phyloP scores from a whole-genome alignment of 2,329 filamentous ascomycete genomes.

The Anthostomella pinea region DNA sequence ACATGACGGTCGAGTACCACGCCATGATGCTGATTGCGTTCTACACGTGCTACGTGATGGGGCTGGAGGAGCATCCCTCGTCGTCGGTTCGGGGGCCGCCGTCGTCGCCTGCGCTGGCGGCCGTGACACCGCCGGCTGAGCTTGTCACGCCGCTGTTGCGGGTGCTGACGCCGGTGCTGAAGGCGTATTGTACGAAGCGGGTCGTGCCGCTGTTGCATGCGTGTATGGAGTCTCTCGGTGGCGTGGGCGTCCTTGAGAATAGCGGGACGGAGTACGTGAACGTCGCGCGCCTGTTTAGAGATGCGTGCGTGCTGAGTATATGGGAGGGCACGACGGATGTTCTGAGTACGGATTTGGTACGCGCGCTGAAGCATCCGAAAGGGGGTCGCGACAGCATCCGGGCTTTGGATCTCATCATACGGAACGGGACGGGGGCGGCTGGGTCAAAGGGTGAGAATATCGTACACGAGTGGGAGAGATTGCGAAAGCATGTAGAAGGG shows the following conservation, averaged over 20 bases:
- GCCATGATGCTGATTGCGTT: conserved; percentile 29
- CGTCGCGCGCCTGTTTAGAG: conserved; percentile 51
- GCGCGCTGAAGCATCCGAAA: conserved; percentile 45
- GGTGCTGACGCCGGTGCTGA: conserved; percentile 57
- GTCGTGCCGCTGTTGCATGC: conserved; percentile 15
- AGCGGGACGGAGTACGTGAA: conserved; percentile 52
- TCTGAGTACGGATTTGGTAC: conserved; percentile 51
- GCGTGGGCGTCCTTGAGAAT: conserved; percentile 38
- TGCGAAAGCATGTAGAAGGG: conserved; percentile 37
- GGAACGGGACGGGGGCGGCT: conserved; percentile 20
- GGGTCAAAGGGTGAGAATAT: conserved; percentile 17
- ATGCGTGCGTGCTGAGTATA: conserved; percentile 34
- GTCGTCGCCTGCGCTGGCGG: neutral
- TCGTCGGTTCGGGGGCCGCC: neutral
- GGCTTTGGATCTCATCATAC: conserved; percentile 43
- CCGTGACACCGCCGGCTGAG: conserved; percentile 10
- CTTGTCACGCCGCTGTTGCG: conserved; percentile 42
- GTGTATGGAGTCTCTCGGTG: conserved; percentile 24
- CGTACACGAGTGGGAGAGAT: conserved; percentile 36
- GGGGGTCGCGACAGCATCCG: conserved; percentile 36
- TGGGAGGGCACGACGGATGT: conserved; percentile 55
- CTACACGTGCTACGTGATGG: conserved; percentile 38
- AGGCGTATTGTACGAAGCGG: conserved; percentile 39
- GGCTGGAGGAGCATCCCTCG: conserved; percentile 16
- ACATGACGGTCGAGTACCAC: conserved; percentile 43